These are phyloP conservation scores for Mucor irregularis DNA, from an alignment of 371 early-diverging fungal genomes.

Conservation along the genomic window DNA sequence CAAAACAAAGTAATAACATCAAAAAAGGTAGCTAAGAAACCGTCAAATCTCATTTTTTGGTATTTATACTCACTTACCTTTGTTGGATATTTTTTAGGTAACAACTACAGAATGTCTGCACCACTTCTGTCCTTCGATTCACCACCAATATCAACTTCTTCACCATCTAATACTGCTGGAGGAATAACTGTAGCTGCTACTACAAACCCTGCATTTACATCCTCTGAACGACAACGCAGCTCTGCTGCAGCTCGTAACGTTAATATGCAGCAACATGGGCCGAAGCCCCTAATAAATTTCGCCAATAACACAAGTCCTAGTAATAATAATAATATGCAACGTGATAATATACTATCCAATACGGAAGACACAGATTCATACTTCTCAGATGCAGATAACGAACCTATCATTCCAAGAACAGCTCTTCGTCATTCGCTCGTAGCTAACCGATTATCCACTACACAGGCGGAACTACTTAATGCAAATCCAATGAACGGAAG, in stretches of 20 bases:
- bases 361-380: conserved; percentile 7
- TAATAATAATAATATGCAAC: background rate
- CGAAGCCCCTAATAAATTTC: conserved; percentile 16
- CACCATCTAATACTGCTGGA: background rate
- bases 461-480: background rate
- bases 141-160: background rate
- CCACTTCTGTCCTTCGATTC: conserved; percentile 6
- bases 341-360: background rate
- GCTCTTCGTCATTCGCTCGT: background rate
- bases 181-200: background rate
- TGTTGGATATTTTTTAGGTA: background rate
- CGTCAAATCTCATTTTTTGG: background rate
- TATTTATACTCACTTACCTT: background rate
- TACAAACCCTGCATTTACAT: conserved; percentile 13
- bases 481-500: background rate
- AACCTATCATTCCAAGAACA: background rate
- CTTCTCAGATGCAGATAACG: conserved; percentile 8
- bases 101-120: background rate
- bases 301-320: background rate
- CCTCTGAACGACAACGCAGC: conserved; percentile 7
- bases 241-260: background rate
- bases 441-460: background rate
- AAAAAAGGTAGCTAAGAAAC: background rate
- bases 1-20: background rate
- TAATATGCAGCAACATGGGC: background rate